Conservation (phyloP, 2,329 filamentous ascomycete genomes). For the Myriosclerotinia curreyana region DNA sequence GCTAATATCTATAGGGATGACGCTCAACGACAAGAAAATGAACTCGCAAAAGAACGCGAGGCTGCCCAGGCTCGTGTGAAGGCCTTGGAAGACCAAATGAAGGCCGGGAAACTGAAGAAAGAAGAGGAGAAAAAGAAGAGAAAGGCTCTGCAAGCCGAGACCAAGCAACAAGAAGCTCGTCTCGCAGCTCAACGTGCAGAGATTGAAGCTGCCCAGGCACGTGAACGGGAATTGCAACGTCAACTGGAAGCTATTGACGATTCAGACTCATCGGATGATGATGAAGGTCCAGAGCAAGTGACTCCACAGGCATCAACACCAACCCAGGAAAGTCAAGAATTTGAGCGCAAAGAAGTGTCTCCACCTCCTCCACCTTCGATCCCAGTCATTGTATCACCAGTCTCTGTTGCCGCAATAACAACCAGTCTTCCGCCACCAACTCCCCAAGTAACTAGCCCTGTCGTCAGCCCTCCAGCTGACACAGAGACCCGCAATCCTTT, state of each 20-base stretch:
- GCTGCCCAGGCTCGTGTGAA: slow-evolving; percentile 79
- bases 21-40: slow-evolving; percentile 72
- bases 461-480: slow-evolving; percentile 56
- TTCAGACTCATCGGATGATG: slow-evolving; percentile 76
- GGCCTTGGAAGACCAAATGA: slow-evolving; percentile 90
- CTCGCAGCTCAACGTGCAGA: slow-evolving; percentile 84
- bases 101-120: slow-evolving; percentile 90
- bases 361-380: slow-evolving; percentile 50
- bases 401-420: slow-evolving; percentile 14
- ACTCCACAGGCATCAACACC: slow-evolving; percentile 60
- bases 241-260: slow-evolving; percentile 76
- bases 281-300: slow-evolving; percentile 72
- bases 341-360: slow-evolving; percentile 51
- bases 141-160: slow-evolving; percentile 81
- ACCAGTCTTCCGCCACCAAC: slow-evolving; percentile 32
- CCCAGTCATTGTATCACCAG: slow-evolving; percentile 28
- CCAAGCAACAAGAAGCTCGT: slow-evolving; percentile 83
- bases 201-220: slow-evolving; percentile 85
- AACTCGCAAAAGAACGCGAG: slow-evolving; percentile 74
- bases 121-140: slow-evolving; percentile 92
- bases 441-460: slow-evolving; percentile 27
- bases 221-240: slow-evolving; percentile 82
- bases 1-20: slow-evolving; percentile 56
- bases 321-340: slow-evolving; percentile 53
- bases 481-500: slow-evolving; percentile 92